Percentiles rank a stretch among this genome's conserved stretches.
Conservation (phyloP, 352 stramenopile species). For the Phytophthora hybrid region DNA sequence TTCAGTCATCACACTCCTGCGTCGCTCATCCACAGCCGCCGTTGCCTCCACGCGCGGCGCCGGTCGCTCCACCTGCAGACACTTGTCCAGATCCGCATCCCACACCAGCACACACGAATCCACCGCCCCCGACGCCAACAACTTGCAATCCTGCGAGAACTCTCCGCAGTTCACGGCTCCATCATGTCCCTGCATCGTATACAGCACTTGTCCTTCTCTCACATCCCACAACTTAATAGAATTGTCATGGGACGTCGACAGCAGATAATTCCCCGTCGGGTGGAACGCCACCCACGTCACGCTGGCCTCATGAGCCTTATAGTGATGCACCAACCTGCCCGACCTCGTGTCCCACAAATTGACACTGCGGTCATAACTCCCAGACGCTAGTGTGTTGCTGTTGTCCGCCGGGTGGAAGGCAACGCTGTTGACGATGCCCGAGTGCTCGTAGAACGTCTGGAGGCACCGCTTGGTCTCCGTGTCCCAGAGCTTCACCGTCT, state of each 20-base stretch:
- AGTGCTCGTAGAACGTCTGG: conserved; percentile 90
- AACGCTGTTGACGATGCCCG: conserved; percentile 83
- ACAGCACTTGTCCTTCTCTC: conserved; percentile 92
- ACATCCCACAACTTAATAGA: conserved; percentile 94
- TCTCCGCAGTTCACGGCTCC: conserved; percentile 68
- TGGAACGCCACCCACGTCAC: conserved; percentile 91
- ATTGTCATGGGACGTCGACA: conserved; percentile 90
- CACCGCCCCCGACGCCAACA: conserved; percentile 74
- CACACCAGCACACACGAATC: conserved; percentile 90
- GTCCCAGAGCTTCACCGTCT: conserved; percentile 94
- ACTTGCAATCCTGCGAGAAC: conserved; percentile 76
- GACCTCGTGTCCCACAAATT: conserved; percentile 91
- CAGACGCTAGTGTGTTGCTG: conserved; percentile 61
- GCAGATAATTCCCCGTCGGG: conserved; percentile 90
- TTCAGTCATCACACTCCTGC: too few relatives aligned
- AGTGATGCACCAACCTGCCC: conserved; percentile 91
- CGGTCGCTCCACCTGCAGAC: conserved; percentile 55
- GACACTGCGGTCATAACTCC: conserved; percentile 75
- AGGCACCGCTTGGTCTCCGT: conserved; percentile 78
- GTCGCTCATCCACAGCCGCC: background rate
- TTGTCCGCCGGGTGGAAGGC: conserved; percentile 87
- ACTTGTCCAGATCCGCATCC: conserved; percentile 86
- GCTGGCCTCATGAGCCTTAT: conserved; percentile 87
- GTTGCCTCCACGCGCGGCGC: conserved; percentile 12
- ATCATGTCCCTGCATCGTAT: conserved; percentile 92